Base-by-base conservation (phyloP, 495 filamentous ascomycete species). In the Hypomontagnella monticulosa region DNA sequence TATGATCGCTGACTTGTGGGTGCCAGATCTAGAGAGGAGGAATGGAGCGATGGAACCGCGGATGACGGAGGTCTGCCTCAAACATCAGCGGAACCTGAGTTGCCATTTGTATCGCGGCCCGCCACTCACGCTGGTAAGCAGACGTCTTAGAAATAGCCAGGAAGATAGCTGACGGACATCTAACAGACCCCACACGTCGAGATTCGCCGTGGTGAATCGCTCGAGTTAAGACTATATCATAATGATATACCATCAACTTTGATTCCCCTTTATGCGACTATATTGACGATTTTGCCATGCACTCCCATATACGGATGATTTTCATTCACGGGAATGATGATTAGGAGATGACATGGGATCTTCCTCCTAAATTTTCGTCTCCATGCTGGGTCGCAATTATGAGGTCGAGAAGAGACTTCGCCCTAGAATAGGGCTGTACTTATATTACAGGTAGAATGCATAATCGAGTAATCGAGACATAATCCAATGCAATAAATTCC, bases 21-120 rank as follows among this genome's bases (percentile, higher is more conserved):
- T 27, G 32, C 4, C 46, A 11, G 16, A 30, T 4, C 12, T 38
- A 60, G 59, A 5, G 30, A 47, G 2, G 65, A 48, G 12, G 71
- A 71, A 18, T 73, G 69, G 69, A 70, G 65, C 12, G 69, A 73
- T 27, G 71, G 69, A 8, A 53, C 57, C n/a, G 61, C 50, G 15
- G 71, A 73, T 32, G 69, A 73, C 16, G 71, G 71, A 42, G 71
- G 69, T 18, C 27, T n/a, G 10, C 65, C 69, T 34, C 37, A 47
- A 18, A 59, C 57, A 44, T 64, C 71, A 10, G 4, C 23, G 6
- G 54, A 57, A 4, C 50, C 19, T 4, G 23, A 16, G 12, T 16
- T 8, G 14, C 19, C 41, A 12, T 14, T 18, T 18, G 10, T 10
- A 38, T n/a, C n/a, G 36, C 36, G 6, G 23, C 6, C 23, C 23